Evolutionary conservation across 225 moss, liverwort and hornwort species (phyloP), one percentile per base, ranked within the genome.

Genomic region (Pleurozium schreberi): DNA sequence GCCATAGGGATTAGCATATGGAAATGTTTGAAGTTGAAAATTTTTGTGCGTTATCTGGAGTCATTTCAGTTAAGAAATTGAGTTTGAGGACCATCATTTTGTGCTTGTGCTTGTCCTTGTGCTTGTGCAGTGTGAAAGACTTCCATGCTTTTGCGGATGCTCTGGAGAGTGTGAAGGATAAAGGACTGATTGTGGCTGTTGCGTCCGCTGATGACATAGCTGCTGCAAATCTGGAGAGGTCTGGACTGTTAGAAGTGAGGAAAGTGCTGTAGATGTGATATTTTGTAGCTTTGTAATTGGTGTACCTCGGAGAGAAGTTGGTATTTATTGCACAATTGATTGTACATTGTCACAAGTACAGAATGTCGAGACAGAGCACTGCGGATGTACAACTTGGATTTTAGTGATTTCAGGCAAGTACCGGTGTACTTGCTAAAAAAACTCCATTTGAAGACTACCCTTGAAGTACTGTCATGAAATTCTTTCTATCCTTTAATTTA

Each of bases 151-250:
- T 99, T 92, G 97, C 93, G 69, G 92, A 92, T 88, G 92, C 84
- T 23, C 84, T 99, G 88, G 99, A 99, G 91, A 85, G 88, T n/a
- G 99, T 99, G 58, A 96, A 95, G 88, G 93, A 95, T 8, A 97
- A 91, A 34, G 99, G 99, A 47, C 79, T 99, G 45, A 85, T 99
- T 66, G 99, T 99, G 64, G 99, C 96, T 65, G 96, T 99, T 66
- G 99, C 97, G 43, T 99, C 99, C 69, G 96, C 95, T 30, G 99
- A 96, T 85, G 99, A 99, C 55, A 94, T 97, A 75, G 89, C 91
- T 74, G 95, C 96, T 73, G 96, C 97, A 45, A 97, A 97, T 84
- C 80, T 90, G 90, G 97, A 97, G 89, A 93, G 96, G 26, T 92
- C 96, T 84, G 99, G 97, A n/a, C 91, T 97, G 87, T 89, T 99